Evolutionary conservation across 805 yeast species (phyloP).

Genomic region (Saccharomycopsis babjevae): DNA sequence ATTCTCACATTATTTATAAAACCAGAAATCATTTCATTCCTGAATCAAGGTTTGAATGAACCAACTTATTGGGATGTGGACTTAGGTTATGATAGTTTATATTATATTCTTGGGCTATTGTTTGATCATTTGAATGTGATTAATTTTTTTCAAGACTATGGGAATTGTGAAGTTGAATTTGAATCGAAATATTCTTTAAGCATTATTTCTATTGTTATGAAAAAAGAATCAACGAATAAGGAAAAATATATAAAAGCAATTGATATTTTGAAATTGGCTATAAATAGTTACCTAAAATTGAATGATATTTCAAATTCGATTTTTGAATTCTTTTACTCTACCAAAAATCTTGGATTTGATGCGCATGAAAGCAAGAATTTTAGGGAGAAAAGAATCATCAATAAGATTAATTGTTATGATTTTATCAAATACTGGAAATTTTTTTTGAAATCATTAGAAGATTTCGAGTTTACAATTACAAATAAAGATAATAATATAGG

Average conservation of each 20-base stretch:
- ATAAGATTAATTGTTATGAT: slow-evolving; percentile 7
- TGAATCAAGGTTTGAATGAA: not conserved
- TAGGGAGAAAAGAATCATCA: not conserved
- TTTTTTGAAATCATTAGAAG: slow-evolving; percentile 2
- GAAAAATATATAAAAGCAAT: slow-evolving; percentile 4
- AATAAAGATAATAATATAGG: not conserved
- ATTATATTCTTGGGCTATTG: slow-evolving; percentile 5
- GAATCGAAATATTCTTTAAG: slow-evolving; percentile 10
- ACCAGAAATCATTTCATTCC: not conserved
- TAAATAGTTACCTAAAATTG: slow-evolving; percentile 13
- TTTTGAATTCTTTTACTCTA: not conserved
- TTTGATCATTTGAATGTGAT: slow-evolving; percentile 3
- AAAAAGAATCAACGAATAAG: not conserved
- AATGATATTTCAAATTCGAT: slow-evolving; percentile 12
- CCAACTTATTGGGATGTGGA: not conserved
- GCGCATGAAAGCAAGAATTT: not conserved
- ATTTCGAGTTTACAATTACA: not conserved
- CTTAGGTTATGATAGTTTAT: slow-evolving; percentile 13
- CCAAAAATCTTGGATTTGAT: not conserved
- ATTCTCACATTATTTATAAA: slow-evolving; percentile 6
- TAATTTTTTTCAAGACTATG: slow-evolving; percentile 9
- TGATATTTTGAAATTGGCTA: slow-evolving; percentile 13
- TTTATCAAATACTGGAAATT: slow-evolving; percentile 12
- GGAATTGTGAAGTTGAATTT: slow-evolving; percentile 10
- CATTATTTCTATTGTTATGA: slow-evolving; percentile 3